Base-by-base conservation (phyloP, 352 stramenopile genomes). In the Phytopythium oedochilum region DNA sequence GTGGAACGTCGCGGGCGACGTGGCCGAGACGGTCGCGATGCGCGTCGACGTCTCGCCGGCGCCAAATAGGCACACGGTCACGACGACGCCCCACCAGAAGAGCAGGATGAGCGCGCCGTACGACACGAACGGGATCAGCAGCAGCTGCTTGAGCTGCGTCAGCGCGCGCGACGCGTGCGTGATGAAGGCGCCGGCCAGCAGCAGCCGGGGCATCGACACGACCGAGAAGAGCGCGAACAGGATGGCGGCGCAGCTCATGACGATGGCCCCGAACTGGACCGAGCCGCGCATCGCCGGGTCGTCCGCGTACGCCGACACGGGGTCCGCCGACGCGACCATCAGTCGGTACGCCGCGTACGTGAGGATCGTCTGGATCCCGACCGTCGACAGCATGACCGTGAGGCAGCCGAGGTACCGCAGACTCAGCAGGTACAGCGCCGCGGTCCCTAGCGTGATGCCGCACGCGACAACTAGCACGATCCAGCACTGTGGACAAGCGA, bases 121-220 rank as follows among this genome's bases (percentile, higher is more conserved):
- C 25, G 80, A 75, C 17, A 90, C 63, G 45, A 94, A 89, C 23
- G 81, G 80, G 39, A 94, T 62, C 25, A 92, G 47, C 1, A 89
- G 58, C 25, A 94, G 62, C 15, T 79, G 68, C 58, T 84, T 81
- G 5, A 94, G 58, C 46, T 94, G 69, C 10, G 73, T 67, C 15
- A 92, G 55, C 14, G 82, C 75, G n/a, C 70, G 68, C 15, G 80
- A 88, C 15, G 78, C 81, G 55, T 89, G 83, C 2, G 76, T 86
- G 59, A 94, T 90, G 62, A 92, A 94, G 18, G 73, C 78, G 0
- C 78, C 83, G 7, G 80, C 83, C 3, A 94, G 63, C 34, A 94
- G 49, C 17, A 92, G 44, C 6, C 81, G 64, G 1, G 75, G 78
- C 49, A 94, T 66, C 60, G 88, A 83, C 46, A 84, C 62, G 40